Conservation (phyloP, 805 yeast genomes). For the Ascoidea tarda region DNA sequence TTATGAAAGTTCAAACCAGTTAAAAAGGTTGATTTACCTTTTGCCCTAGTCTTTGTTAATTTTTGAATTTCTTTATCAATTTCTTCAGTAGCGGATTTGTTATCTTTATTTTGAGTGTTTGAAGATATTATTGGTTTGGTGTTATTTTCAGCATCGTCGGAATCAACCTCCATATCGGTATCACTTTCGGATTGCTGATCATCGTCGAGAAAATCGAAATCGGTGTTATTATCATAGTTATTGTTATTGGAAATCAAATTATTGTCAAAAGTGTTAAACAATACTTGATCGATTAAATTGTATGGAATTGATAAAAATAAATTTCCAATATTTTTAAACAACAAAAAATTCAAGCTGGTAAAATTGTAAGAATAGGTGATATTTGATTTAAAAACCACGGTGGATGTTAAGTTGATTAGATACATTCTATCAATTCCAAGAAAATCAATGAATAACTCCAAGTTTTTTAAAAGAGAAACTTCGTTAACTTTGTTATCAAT, state of each 20-base stretch:
- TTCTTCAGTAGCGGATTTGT: not conserved
- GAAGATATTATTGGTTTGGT: not conserved
- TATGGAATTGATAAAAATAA: not conserved
- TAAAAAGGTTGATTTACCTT: not conserved
- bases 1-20: not conserved
- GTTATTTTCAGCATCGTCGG: slow-evolving; percentile 1
- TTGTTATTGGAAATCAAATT: not conserved
- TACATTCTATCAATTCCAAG: not conserved
- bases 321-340: not conserved
- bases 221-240: not conserved
- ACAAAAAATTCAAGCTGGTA: not conserved
- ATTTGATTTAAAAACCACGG: not conserved
- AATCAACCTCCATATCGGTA: slow-evolving; percentile 1
- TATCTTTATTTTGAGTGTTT: not conserved
- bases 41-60: not conserved
- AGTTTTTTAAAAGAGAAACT: not conserved
- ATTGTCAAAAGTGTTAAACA: not conserved
- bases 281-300: not conserved
- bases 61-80: not conserved
- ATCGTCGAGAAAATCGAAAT: not conserved
- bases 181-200: slow-evolving; percentile 1
- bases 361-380: not conserved
- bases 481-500: not conserved
- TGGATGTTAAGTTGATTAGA: not conserved
- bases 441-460: not conserved